phyloP scores from a whole-genome alignment of 176 grass and related monocot genomes.

The Rhipidocladum racemiflorum region DNA sequence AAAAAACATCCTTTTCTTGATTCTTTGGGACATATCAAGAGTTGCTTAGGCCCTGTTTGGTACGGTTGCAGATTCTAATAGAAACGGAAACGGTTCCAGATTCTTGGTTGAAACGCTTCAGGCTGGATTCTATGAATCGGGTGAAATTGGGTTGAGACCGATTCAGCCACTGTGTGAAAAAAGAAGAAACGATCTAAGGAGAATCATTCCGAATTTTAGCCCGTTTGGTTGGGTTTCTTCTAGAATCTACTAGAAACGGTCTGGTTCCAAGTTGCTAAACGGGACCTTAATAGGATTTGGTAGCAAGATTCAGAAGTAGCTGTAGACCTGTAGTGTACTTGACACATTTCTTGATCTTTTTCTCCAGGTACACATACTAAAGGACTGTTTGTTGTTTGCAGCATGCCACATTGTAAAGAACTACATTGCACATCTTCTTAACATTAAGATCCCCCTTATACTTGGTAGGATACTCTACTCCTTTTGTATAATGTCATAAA shows the following conservation, averaged over 20 bases:
- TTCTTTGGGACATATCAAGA: constrained; percentile 16
- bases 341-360: constrained; percentile 14
- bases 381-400: constrained; percentile 59
- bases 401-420: constrained; percentile 95
- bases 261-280: no score
- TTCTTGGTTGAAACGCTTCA: no score
- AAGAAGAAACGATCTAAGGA: no score
- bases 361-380: constrained; percentile 36
- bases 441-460: constrained; percentile 82
- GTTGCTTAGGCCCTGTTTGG: no score
- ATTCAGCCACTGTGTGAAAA: no score
- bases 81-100: no score
- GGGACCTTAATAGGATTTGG: background rate
- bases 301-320: background rate
- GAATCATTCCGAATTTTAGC: no score
- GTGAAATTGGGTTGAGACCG: no score
- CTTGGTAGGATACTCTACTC: constrained; percentile 52
- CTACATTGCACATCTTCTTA: constrained; percentile 61
- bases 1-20: constrained; percentile 3
- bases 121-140: no score
- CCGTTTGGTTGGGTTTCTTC: no score
- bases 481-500: constrained; percentile 16
- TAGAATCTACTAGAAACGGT: no score
- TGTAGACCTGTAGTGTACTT: background rate
- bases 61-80: no score